Evolutionary conservation across 768 basidiomycete species (phyloP), one percentile per base, ranked within the genome.

Genomic region (Lactarius deliciosus): DNA sequence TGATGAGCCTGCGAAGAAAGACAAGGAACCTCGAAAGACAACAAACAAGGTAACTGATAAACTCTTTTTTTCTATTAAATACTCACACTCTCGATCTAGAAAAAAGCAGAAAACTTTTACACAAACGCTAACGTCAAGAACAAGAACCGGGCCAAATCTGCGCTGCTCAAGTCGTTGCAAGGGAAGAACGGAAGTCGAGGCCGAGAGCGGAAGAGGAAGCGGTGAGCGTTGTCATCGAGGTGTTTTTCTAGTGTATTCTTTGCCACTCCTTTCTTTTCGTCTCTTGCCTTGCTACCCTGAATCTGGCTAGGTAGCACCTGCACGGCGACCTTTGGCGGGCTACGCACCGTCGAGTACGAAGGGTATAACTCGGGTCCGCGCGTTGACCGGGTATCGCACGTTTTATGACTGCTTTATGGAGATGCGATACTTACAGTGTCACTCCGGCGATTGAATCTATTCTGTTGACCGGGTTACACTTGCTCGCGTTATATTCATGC

Each of bases 91-190:
- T 62, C 57, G 68, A 40, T 22, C 25, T n/a, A 93, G 94, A 89
- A 87, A 80, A 94, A 92, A 78, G 86, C 92, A 11, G 81, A 83
- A 64, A 98, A 98, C 79, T 98, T 94, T 80, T 97, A 92, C 79
- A 85, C 88, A 3, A 82, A 75, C 47, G 85, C 90, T 5, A 94
- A 94, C 69, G 91, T 94, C 69, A 94, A 94, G 81, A 94, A 93
- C 77, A 93, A 90, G 76, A 92, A 86, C 69, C 86, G 91, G 40
- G 77, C 78, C 57, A 90, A 88, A 72, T 82, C 85, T 25, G 81
- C 83, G 28, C 70, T 89, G 58, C 78, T 90, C 76, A 85, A 84
- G 73, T 80, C 84, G 11, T 74, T 87, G 18, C 64, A 61, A 66
- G 63, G 62, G 47, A 66, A 67, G 64, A 62, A 60, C 45, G 68